Evolutionary conservation across 805 yeast species (phyloP).

Genomic region (Myxozyma udenii): DNA sequence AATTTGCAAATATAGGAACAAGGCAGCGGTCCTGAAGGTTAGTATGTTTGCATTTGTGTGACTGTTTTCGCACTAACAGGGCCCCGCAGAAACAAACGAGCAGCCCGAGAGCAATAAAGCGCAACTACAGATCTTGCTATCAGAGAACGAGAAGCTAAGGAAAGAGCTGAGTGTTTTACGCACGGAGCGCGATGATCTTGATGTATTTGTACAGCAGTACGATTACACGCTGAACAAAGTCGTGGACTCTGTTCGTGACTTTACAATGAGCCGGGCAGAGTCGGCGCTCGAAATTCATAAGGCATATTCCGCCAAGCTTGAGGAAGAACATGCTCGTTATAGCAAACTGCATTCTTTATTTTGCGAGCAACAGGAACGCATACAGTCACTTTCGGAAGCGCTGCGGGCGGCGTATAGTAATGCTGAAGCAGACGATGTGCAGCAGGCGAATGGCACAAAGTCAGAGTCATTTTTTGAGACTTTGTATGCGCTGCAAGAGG

Average conservation of each 20-base stretch:
- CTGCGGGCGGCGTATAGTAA: conserved; percentile 1
- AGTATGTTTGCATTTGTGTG: too few relatives aligned
- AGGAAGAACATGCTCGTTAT: conserved; percentile 16
- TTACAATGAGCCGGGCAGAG: conserved; percentile 18
- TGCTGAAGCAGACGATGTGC: not conserved
- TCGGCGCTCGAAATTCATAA: conserved; percentile 13
- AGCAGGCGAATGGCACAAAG: not conserved
- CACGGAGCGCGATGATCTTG: conserved; percentile 24
- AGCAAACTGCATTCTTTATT: conserved; percentile 6
- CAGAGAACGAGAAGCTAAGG: conserved; percentile 16
- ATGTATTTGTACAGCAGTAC: conserved; percentile 21
- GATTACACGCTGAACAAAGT: conserved; percentile 23
- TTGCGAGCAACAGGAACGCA: conserved; percentile 12
- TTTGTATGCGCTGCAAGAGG: conserved; percentile 13
- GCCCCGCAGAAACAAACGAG: too few relatives aligned
- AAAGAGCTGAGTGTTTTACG: conserved; percentile 8
- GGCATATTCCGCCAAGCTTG: conserved; percentile 9
- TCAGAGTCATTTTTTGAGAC: not conserved
- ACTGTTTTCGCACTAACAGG: too few relatives aligned
- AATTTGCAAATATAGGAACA: too few relatives aligned
- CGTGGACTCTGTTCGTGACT: conserved; percentile 20
- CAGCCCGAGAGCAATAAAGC: too few relatives aligned
- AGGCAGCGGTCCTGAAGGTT: too few relatives aligned
- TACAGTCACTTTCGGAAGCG: conserved; percentile 10
- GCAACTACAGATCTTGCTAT: conserved; percentile 1